Conservation (phyloP, 164 flowering plant genomes). For the Warburgia ugandensis region DNA sequence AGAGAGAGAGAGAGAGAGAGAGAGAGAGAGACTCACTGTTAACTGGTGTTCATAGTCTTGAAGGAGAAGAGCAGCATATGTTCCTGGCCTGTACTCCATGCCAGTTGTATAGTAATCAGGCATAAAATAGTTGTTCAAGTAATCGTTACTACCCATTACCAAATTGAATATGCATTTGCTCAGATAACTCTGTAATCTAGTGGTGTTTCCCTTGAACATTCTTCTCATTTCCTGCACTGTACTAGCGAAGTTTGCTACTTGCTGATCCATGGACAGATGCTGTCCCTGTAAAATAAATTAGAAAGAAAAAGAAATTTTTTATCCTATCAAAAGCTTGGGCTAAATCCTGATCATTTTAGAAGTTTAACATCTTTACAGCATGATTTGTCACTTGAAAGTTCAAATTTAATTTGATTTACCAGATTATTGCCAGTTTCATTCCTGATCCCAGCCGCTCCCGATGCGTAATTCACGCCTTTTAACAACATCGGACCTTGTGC, state of each 20-base stretch:
- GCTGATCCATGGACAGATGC: slow-evolving; percentile 62
- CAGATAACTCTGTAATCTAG: slow-evolving; percentile 29
- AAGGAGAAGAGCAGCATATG: slow-evolving; percentile 55
- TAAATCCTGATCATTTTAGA: background rate
- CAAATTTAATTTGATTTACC: slow-evolving; percentile 26
- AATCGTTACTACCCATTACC: slow-evolving; percentile 90
- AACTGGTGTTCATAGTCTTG: slow-evolving; percentile 65
- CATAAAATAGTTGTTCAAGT: slow-evolving; percentile 87
- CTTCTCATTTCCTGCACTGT: slow-evolving; percentile 45
- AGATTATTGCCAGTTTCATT: slow-evolving; percentile 77
- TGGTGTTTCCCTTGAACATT: slow-evolving; percentile 39
- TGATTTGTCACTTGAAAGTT: background rate
- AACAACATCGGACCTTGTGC: slow-evolving; percentile 36
- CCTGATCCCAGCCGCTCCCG: slow-evolving; percentile 83
- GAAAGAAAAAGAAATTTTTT: background rate
- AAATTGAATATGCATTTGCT: slow-evolving; percentile 61
- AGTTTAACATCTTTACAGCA: background rate
- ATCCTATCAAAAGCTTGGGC: background rate
- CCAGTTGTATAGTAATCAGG: slow-evolving; percentile 45
- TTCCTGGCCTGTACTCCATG: slow-evolving; percentile 29
- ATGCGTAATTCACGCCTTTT: slow-evolving; percentile 71
- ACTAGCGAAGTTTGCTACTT: slow-evolving; percentile 40
- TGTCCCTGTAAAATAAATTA: slow-evolving; percentile 39
- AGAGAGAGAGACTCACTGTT: slow-evolving; percentile 27
- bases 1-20: background rate